phyloP scores from a whole-genome alignment of 1,284 basidiomycete genomes.

The Entoloma clypeatum region DNA sequence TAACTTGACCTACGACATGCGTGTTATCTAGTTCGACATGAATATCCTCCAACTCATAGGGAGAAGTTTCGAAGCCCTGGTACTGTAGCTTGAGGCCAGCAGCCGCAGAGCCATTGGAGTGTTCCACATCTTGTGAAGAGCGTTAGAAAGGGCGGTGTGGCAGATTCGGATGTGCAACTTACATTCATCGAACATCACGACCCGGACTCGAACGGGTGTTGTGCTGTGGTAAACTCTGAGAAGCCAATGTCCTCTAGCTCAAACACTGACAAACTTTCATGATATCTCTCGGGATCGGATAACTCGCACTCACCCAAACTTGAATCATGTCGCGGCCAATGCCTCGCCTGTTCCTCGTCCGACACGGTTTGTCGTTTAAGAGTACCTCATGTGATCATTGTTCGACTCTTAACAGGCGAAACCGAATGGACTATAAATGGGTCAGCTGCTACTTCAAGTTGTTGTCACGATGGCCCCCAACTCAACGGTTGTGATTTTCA shows the following conservation, averaged over 20 bases:
- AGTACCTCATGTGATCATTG: slow-evolving; percentile 9
- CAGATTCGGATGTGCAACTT: slow-evolving; percentile 29
- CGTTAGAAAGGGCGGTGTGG: slow-evolving; percentile 10
- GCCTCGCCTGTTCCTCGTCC: slow-evolving; percentile 73
- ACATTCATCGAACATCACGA: slow-evolving; percentile 90
- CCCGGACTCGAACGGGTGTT: no score
- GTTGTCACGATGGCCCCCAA: neutral
- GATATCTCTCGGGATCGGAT: neutral
- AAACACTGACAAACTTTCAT: slow-evolving; percentile 1
- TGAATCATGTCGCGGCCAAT: slow-evolving; percentile 46
- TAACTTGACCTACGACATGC: slow-evolving; percentile 35
- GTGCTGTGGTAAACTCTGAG: no score
- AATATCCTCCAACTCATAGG: slow-evolving; percentile 49
- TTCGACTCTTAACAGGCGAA: slow-evolving; percentile 59
- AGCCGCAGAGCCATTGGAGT: slow-evolving; percentile 54
- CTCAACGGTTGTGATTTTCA: slow-evolving; percentile 5
- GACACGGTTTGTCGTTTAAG: slow-evolving; percentile 56
- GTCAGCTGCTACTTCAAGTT: slow-evolving; percentile 33
- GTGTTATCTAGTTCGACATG: slow-evolving; percentile 37
- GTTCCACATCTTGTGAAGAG: slow-evolving; percentile 70
- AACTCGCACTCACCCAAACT: neutral
- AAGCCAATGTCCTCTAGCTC: slow-evolving; percentile 1
- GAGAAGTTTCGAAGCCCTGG: slow-evolving; percentile 81
- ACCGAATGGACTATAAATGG: slow-evolving; percentile 94
- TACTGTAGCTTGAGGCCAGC: slow-evolving; percentile 61